These are phyloP conservation scores for Gentiana straminea DNA, from an alignment of 257 asterid species.

Conservation along the genomic window DNA sequence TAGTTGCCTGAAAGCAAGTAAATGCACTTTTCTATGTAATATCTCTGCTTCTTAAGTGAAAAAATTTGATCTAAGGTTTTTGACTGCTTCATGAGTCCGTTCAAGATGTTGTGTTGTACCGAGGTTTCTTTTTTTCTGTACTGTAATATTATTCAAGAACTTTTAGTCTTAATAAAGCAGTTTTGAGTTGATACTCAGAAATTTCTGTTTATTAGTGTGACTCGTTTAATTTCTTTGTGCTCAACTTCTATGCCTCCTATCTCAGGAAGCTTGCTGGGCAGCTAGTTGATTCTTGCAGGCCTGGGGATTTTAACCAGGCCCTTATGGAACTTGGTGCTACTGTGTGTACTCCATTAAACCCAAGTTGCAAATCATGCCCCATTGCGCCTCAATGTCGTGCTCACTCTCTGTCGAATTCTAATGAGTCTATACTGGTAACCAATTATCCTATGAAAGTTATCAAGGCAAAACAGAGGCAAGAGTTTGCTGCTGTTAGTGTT, in stretches of 20 bases:
- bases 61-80: too few species aligned
- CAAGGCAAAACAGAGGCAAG: constrained; percentile 68
- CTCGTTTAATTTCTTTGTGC: background rate
- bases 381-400: constrained; percentile 67
- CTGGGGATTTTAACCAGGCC: constrained; percentile 97
- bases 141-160: too few species aligned
- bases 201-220: too few species aligned
- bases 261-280: constrained; percentile 70
- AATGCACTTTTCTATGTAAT: too few species aligned
- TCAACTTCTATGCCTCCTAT: constrained; percentile 9
- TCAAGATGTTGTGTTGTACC: too few species aligned
- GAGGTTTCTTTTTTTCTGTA: too few species aligned
- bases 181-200: too few species aligned
- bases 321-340: constrained; percentile 99
- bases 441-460: constrained; percentile 78
- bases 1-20: too few species aligned
- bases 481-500: constrained; percentile 88
- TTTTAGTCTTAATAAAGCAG: too few species aligned
- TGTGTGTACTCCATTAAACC: constrained; percentile 42
- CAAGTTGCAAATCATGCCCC: constrained; percentile 75
- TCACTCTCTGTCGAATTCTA: constrained; percentile 36
- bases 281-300: constrained; percentile 78
- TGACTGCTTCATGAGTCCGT: too few species aligned
- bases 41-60: too few species aligned
- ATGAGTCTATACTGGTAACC: constrained; percentile 59